Conservation (phyloP, 2,329 filamentous ascomycete species). For the Scedosporium apiospermum region DNA sequence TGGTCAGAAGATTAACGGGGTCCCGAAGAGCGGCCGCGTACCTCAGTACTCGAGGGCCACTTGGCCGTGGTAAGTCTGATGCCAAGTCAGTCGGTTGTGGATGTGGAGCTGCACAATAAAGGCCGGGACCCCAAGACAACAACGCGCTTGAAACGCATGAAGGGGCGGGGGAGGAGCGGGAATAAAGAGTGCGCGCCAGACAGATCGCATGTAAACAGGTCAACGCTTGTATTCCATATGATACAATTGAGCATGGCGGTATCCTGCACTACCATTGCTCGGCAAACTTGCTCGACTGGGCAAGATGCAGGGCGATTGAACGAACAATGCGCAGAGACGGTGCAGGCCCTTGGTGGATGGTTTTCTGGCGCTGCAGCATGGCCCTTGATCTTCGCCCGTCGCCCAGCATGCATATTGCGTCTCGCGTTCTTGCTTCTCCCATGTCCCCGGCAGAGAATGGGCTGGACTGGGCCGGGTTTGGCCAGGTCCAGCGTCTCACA, state of each 20-base stretch:
- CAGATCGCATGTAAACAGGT: background rate
- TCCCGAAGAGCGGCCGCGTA: background rate
- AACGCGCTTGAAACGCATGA: constrained; percentile 2
- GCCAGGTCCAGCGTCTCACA: background rate
- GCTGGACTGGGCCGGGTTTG: background rate
- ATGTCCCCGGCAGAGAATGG: background rate
- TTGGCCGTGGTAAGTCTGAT: background rate
- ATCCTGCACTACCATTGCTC: background rate
- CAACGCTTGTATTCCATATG: background rate
- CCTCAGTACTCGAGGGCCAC: background rate
- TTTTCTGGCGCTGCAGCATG: background rate
- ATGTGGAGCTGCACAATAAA: constrained; percentile 1
- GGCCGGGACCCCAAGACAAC: constrained; percentile 2
- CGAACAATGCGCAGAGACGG: background rate
- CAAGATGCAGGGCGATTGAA: background rate
- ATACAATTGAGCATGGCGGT: background rate
- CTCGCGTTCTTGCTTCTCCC: background rate
- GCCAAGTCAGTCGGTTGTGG: constrained; percentile 3
- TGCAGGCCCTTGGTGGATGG: background rate
- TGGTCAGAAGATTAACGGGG: background rate
- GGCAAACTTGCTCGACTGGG: background rate
- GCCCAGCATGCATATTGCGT: background rate
- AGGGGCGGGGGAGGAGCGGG: background rate
- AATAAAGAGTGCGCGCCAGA: background rate
- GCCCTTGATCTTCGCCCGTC: background rate